phyloP scores from a whole-genome alignment of 2,329 filamentous ascomycete species.

The Fusarium equiseti region DNA sequence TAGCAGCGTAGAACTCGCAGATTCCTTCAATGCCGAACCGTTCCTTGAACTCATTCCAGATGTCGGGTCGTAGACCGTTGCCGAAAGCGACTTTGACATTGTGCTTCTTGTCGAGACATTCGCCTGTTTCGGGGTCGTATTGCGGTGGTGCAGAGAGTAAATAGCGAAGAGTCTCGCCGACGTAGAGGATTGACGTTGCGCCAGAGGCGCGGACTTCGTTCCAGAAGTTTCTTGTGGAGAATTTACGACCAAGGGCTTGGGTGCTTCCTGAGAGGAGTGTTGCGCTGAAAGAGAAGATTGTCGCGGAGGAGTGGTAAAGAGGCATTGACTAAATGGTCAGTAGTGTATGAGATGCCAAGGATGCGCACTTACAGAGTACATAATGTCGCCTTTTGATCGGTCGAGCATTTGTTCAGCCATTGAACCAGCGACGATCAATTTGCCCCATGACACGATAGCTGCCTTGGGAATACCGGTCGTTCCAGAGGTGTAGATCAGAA shows the following conservation, averaged over 20 bases:
- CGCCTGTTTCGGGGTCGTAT: constrained; percentile 71
- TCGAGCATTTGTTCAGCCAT: constrained; percentile 61
- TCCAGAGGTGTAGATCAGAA: constrained; percentile 87
- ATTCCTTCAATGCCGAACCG: constrained; percentile 81
- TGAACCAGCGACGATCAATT: constrained; percentile 64
- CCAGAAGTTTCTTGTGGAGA: constrained; percentile 84
- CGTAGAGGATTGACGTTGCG: constrained; percentile 86
- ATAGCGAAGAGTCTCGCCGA: constrained; percentile 89
- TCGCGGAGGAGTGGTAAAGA: constrained; percentile 85
- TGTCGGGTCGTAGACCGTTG: constrained; percentile 86
- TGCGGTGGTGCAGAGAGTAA: constrained; percentile 76
- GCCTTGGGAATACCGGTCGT: constrained; percentile 88
- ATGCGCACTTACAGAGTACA: constrained; percentile 82
- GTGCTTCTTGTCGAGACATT: constrained; percentile 78
- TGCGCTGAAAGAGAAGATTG: constrained; percentile 74
- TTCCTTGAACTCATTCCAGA: constrained; percentile 86
- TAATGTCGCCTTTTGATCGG: constrained; percentile 72
- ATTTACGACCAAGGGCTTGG: constrained; percentile 79
- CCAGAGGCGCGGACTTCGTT: constrained; percentile 76
- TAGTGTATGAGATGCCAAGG: neutral
- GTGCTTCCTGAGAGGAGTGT: constrained; percentile 72
- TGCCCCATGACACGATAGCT: constrained; percentile 80
- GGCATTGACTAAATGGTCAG: constrained; percentile 76
- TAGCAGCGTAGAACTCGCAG: constrained; percentile 85
- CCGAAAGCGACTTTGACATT: constrained; percentile 81